Evolutionary conservation across 2,329 filamentous ascomycete genomes (phyloP).

Genomic region (Annulohypoxylon truncatum): DNA sequence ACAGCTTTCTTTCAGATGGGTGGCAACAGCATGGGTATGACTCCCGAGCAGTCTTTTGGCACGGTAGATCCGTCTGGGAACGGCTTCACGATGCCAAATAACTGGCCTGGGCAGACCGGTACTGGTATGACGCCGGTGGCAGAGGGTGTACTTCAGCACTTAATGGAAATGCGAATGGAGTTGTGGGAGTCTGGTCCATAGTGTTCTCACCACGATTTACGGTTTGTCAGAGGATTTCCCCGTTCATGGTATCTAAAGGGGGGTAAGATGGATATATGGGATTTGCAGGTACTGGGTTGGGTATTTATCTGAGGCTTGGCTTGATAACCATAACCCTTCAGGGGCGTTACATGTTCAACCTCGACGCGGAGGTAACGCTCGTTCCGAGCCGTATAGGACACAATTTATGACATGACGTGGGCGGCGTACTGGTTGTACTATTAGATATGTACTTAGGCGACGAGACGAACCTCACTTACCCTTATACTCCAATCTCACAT

Average conservation of each 20-base stretch:
- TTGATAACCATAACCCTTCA: constrained; percentile 13
- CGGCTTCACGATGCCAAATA: constrained; percentile 57
- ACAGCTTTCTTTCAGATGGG: constrained; percentile 56
- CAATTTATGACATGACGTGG: constrained; percentile 12
- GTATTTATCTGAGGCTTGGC: constrained; percentile 13
- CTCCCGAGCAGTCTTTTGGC: constrained; percentile 51
- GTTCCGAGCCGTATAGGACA: constrained; percentile 21
- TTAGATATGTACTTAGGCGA: constrained; percentile 22
- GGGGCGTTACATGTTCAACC: constrained; percentile 10
- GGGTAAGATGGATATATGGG: constrained; percentile 3
- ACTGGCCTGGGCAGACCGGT: constrained; percentile 59
- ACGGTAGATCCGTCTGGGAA: constrained; percentile 54
- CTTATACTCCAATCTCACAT: constrained; percentile 24
- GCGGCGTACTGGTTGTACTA: constrained; percentile 19
- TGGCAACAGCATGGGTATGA: constrained; percentile 46
- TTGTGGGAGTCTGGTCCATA: constrained; percentile 58
- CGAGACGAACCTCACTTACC: constrained; percentile 27
- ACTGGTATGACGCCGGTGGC: constrained; percentile 65
- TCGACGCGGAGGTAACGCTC: constrained; percentile 9
- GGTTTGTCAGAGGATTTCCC: background rate
- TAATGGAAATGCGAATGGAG: constrained; percentile 70
- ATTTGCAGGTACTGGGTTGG: constrained; percentile 4
- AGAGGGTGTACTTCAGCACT: constrained; percentile 67
- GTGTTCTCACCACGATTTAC: background rate
- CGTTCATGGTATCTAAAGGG: constrained; percentile 1